Conservation (phyloP, 768 basidiomycete genomes). For the Asterophora lycoperdoides region DNA sequence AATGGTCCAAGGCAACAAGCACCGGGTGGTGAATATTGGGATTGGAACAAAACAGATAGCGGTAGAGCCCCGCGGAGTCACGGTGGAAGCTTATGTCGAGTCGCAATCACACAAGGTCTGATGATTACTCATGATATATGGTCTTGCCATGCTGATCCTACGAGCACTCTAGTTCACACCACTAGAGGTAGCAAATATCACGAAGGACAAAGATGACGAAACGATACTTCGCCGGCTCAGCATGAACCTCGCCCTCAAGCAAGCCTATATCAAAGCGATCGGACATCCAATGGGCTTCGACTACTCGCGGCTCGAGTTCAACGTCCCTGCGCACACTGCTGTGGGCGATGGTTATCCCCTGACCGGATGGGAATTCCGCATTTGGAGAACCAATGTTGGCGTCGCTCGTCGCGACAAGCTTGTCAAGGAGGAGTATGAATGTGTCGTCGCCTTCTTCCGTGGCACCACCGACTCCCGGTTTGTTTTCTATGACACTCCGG, state of each 20-base stretch:
- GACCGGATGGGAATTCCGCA: conserved; percentile 81
- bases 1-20: conserved; percentile 74
- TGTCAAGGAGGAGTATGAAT: conserved; percentile 68
- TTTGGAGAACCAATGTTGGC: conserved; percentile 71
- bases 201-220: conserved; percentile 52
- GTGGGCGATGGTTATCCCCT: conserved; percentile 66
- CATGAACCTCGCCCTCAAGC: conserved; percentile 75
- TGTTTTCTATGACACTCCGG: conserved; percentile 63
- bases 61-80: conserved; percentile 56
- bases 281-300: conserved; percentile 81
- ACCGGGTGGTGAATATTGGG: conserved; percentile 77
- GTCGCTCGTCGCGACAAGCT: conserved; percentile 55
- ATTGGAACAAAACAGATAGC: conserved; percentile 69
- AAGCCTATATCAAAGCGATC: conserved; percentile 80
- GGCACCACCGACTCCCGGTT: conserved; percentile 62
- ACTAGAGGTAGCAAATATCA: conserved; percentile 51
- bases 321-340: conserved; percentile 58
- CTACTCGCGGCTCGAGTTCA: conserved; percentile 77
- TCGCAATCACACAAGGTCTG: conserved; percentile 73
- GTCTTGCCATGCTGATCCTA: not conserved
- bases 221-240: conserved; percentile 68
- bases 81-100: conserved; percentile 63
- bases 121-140: not conserved
- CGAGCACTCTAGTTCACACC: conserved; percentile 21
- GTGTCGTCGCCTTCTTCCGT: conserved; percentile 74